Evolutionary conservation across 2,329 filamentous ascomycete genomes (phyloP).

Genomic region (Fusarium metavorans): DNA sequence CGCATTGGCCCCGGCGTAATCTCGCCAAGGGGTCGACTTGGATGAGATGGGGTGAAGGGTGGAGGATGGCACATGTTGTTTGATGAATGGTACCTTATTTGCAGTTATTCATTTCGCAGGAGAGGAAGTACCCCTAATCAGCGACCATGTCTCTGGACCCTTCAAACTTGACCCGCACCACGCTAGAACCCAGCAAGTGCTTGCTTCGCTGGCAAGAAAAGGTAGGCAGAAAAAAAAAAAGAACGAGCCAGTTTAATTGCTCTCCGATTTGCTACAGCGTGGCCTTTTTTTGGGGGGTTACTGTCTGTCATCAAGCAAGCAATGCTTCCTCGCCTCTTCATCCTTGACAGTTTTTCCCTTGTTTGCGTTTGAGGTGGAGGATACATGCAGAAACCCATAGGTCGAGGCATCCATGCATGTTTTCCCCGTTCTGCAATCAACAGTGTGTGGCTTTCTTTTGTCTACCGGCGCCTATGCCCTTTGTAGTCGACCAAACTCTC

Average conservation of each 20-base stretch:
- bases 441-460: not conserved
- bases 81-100: not conserved
- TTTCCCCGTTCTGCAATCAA: not conserved
- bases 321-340: not conserved
- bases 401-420: constrained; percentile 1
- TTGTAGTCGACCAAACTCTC: not conserved
- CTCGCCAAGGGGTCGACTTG: constrained; percentile 38
- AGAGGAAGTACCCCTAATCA: constrained; percentile 2
- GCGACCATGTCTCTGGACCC: constrained; percentile 7
- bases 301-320: not conserved
- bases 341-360: not conserved
- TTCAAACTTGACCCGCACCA: constrained; percentile 22
- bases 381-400: not conserved
- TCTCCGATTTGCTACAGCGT: constrained; percentile 3
- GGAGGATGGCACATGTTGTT: constrained; percentile 3
- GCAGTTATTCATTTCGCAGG: not conserved
- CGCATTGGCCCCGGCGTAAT: constrained; percentile 45
- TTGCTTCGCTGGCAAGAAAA: constrained; percentile 38
- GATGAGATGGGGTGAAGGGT: constrained; percentile 16
- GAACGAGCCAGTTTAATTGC: constrained; percentile 2
- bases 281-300: not conserved
- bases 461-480: not conserved
- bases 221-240: not conserved
- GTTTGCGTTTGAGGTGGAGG: constrained; percentile 2
- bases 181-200: constrained; percentile 10